phyloP scores from a whole-genome alignment of 352 stramenopile species.

The Phytophthora sp. region DNA sequence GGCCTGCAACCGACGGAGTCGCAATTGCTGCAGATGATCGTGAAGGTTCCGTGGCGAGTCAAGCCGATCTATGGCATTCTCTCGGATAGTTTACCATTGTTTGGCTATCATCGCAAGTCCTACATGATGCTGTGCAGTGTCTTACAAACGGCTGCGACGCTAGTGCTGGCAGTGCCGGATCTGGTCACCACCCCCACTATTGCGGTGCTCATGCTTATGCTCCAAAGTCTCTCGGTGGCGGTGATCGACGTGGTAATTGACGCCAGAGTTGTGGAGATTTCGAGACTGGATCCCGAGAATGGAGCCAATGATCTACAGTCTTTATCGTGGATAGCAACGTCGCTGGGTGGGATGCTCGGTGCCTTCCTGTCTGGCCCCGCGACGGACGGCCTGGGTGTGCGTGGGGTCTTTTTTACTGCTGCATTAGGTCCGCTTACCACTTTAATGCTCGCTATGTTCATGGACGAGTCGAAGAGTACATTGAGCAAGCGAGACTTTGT shows the following conservation, averaged over 20 bases:
- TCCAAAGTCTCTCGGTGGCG: conserved; percentile 92
- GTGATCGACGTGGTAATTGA: conserved; percentile 97
- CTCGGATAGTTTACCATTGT: conserved; percentile 94
- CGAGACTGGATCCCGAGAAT: conserved; percentile 77
- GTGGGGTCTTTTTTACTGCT: conserved; percentile 93
- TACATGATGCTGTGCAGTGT: conserved; percentile 94
- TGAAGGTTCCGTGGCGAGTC: conserved; percentile 95
- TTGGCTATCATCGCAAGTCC: conserved; percentile 94
- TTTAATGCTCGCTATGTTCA: conserved; percentile 86
- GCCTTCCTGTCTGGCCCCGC: conserved; percentile 93
- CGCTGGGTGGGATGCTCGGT: conserved; percentile 92
- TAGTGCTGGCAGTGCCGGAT: conserved; percentile 64
- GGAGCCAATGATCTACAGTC: conserved; percentile 93
- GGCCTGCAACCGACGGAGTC: conserved; percentile 92
- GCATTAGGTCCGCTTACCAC: conserved; percentile 91
- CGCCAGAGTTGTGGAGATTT: conserved; percentile 95
- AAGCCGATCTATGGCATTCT: conserved; percentile 97
- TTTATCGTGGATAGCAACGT: conserved; percentile 94
- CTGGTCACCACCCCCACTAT: conserved; percentile 59
- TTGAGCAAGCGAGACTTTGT: conserved; percentile 55
- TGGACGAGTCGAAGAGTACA: conserved; percentile 80
- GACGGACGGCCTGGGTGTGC: conserved; percentile 88
- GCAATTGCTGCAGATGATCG: conserved; percentile 92
- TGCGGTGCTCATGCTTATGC: conserved; percentile 66
- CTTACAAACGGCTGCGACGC: conserved; percentile 55